Percentiles rank a stretch among this genome's conserved stretches.
phyloP scores from a whole-genome alignment of 345 rosid species.

The Eucalyptus polyanthemos region DNA sequence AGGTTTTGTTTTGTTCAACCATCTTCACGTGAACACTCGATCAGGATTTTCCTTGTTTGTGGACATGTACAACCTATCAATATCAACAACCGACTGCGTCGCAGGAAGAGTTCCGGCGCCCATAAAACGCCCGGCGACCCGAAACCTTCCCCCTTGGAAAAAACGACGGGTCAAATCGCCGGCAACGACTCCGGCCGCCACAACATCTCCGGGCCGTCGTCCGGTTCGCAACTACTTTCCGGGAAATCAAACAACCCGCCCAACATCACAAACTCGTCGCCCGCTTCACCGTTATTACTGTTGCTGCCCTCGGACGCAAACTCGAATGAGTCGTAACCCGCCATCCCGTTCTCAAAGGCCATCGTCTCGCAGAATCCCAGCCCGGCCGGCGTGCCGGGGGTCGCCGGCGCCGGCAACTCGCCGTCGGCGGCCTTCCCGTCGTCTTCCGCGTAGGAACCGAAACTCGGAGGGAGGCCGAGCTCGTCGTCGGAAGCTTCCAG shows the following conservation, averaged over 20 bases:
- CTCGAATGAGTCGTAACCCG: conserved; percentile 33
- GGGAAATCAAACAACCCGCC: conserved; percentile 49
- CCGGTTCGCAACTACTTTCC: conserved; percentile 19
- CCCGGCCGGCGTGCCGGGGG: conserved; percentile 9
- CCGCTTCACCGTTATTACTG: neutral
- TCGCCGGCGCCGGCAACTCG: conserved; percentile 8
- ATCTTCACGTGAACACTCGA: neutral
- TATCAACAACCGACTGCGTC: neutral
- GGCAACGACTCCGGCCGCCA: conserved; percentile 57
- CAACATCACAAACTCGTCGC: conserved; percentile 34
- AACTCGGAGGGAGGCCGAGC: conserved; percentile 63
- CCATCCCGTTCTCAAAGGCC: conserved; percentile 26
- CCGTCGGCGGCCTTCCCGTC: conserved; percentile 6
- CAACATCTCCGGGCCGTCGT: conserved; percentile 17
- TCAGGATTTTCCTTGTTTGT: neutral
- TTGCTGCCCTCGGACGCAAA: conserved; percentile 9
- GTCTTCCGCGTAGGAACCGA: conserved; percentile 1
- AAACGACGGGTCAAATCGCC: conserved; percentile 1
- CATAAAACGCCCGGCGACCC: neutral
- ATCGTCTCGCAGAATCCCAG: conserved; percentile 11
- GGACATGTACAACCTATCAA: neutral
- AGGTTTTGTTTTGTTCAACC: neutral
- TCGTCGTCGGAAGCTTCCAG: conserved; percentile 80
- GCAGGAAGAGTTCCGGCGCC: neutral
- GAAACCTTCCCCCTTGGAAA: neutral